These are phyloP conservation scores for Furcasterigmium sp. DNA, from an alignment of 2,329 filamentous ascomycete species.

Conservation along the genomic window DNA sequence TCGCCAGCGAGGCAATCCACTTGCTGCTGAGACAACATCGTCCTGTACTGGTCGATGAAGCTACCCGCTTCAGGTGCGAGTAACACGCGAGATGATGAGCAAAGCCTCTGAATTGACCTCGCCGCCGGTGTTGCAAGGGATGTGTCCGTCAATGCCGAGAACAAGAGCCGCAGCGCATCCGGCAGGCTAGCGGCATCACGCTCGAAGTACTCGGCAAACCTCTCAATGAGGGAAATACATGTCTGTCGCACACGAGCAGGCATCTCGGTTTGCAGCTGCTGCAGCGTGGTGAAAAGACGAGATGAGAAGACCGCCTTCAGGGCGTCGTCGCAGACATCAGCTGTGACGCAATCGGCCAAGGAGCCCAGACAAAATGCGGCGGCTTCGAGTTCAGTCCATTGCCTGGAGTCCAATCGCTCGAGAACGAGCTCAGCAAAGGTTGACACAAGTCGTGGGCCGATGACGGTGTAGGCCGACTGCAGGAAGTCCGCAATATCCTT, in stretches of 20 bases:
- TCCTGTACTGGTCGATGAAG: conserved; percentile 67
- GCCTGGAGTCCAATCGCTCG: conserved; percentile 38
- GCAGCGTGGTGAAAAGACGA: conserved; percentile 49
- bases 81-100: conserved; percentile 66
- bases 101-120: conserved; percentile 68
- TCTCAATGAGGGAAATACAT: conserved; percentile 64
- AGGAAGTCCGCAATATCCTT: conserved; percentile 77
- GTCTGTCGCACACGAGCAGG: conserved; percentile 62
- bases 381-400: conserved; percentile 57
- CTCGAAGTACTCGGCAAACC: conserved; percentile 73
- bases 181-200: conserved; percentile 63
- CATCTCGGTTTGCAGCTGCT: conserved; percentile 44
- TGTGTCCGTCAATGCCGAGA: conserved; percentile 60
- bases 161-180: conserved; percentile 67
- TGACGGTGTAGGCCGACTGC: conserved; percentile 62
- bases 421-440: conserved; percentile 53
- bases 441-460: conserved; percentile 49
- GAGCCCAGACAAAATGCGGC: conserved; percentile 59
- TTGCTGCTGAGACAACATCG: conserved; percentile 52
- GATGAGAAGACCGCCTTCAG: conserved; percentile 58
- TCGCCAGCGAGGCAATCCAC: conserved; percentile 68
- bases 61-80: conserved; percentile 62
- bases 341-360: conserved; percentile 60
- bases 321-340: conserved; percentile 52
- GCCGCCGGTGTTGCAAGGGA: conserved; percentile 63